Evolutionary conservation across 805 yeast species (phyloP), one percentile per base, ranked within the genome.

Genomic region (Spathaspora sp.): DNA sequence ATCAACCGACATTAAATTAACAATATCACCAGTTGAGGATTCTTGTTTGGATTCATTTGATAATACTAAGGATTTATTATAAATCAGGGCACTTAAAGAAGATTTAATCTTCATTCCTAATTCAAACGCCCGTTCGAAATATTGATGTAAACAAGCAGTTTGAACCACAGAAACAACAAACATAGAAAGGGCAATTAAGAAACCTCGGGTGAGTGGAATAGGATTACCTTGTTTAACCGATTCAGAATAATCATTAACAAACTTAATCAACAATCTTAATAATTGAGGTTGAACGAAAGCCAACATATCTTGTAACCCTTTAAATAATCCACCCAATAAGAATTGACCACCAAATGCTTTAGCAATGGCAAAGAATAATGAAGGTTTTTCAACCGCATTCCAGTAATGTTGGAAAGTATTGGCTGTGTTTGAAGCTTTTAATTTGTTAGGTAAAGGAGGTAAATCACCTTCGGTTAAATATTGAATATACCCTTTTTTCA

Each of bases 1-100:
- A 70, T 92, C 98, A 44, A 92, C 96, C 49, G 96, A 85, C 97
- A 92, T 90, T 61, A 92, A 76, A 64, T 92, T 92, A 52, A 92
- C 97, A 57, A 93, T 88, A 65, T 91, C 97, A 63, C 98, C 98
- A 4, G 96, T 88, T 31, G 89, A 81, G 42, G 89, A 82, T 60
- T 80, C 69, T 63, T 81, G 83, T 53, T 83, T 82, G 10, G 89
- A 81, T 62, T 88, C 94, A 57, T 81, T 84, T 1, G 93, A 86
- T 53, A 88, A 70, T 12, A 77, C 80, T 56, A 88, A 65, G 0
- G 94, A 75, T 63, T 88, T 88, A 57, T 82, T 75, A 64, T 88
- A 88, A 48, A 88, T 78, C 16, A 82, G 72, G 1, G 91, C 78
- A 2, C 84, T 85, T 58, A 88, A 69, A 0, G 91, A 77, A 28